Evolutionary conservation across 2,329 filamentous ascomycete species (phyloP).

Genomic region (Pseudomassariella vexata): DNA sequence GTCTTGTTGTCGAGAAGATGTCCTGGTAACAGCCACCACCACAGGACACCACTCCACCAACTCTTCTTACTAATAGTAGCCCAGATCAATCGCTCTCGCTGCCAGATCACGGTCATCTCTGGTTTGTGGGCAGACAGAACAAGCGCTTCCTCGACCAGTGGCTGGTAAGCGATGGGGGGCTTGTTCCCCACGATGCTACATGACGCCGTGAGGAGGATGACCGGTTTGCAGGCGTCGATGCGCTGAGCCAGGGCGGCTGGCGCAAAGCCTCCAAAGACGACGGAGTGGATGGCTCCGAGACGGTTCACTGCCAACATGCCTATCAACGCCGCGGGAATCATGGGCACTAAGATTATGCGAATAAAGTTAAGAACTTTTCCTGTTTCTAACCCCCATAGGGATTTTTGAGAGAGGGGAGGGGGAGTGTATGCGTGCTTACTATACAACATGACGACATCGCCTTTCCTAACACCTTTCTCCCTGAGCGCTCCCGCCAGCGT

Average conservation of each 20-base stretch:
- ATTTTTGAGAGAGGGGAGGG: no score
- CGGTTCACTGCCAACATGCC: conserved; percentile 77
- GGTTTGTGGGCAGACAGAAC: conserved; percentile 65
- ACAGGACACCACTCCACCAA: no score
- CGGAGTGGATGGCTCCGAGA: conserved; percentile 81
- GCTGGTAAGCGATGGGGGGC: conserved; percentile 68
- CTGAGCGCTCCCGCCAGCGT: no score
- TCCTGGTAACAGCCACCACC: no score
- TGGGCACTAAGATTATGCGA: conserved; percentile 65
- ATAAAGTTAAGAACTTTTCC: conserved; percentile 8
- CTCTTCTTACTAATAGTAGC: conserved; percentile 57
- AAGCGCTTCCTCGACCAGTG: conserved; percentile 70
- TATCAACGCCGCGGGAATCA: conserved; percentile 86
- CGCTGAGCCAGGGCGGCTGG: conserved; percentile 75
- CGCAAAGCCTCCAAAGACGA: conserved; percentile 92
- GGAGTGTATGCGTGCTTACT: conserved; percentile 60
- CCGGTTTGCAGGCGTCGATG: conserved; percentile 75
- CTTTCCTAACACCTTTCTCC: no score
- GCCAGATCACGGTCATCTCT: conserved; percentile 70
- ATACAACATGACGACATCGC: conserved; percentile 86
- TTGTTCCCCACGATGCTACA: conserved; percentile 88
- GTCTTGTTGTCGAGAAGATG: no score
- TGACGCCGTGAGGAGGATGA: conserved; percentile 77
- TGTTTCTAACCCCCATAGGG: no score
- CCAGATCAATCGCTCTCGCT: conserved; percentile 74